phyloP scores from a whole-genome alignment of 306 rosid species.

The Bauhinia variegata region DNA sequence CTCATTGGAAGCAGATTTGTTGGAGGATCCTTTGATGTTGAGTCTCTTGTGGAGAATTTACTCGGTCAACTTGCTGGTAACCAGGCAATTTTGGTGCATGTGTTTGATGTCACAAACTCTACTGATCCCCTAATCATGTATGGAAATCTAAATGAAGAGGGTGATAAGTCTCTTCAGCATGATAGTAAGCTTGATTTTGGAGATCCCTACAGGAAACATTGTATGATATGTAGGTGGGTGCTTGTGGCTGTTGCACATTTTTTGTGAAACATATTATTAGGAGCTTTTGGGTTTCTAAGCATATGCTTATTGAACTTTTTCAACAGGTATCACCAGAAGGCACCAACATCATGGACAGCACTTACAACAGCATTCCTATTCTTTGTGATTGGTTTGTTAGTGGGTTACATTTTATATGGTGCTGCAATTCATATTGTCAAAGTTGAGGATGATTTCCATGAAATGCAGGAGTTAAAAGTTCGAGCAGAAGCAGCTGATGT shows the following conservation, averaged over 20 bases:
- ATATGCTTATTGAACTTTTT: conserved; percentile 37
- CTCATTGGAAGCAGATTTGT: conserved; percentile 64
- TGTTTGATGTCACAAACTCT: conserved; percentile 83
- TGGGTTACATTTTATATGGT: conserved; percentile 87
- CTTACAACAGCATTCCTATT: conserved; percentile 63
- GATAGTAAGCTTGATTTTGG: conserved; percentile 96
- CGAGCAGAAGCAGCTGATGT: conserved; percentile 93
- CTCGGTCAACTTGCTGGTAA: conserved; percentile 97
- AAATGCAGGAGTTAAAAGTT: conserved; percentile 75
- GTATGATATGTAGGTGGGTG: conserved; percentile 92
- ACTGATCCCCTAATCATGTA: conserved; percentile 81
- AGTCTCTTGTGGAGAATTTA: conserved; percentile 96
- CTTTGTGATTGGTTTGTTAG: conserved; percentile 76
- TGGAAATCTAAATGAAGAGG: conserved; percentile 80
- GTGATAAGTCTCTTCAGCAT: conserved; percentile 73
- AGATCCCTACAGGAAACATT: conserved; percentile 88
- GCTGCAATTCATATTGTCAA: conserved; percentile 93
- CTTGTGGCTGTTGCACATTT: conserved; percentile 22
- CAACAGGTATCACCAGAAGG: conserved; percentile 90
- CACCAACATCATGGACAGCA: conserved; percentile 81
- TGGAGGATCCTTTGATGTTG: conserved; percentile 98
- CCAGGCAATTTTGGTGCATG: conserved; percentile 89
- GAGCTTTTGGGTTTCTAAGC: conserved; percentile 4
- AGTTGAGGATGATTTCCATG: conserved; percentile 89
- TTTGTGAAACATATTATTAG: not conserved